Conservation (phyloP, 2,329 filamentous ascomycete species). For the Furcasterigmium sp. region DNA sequence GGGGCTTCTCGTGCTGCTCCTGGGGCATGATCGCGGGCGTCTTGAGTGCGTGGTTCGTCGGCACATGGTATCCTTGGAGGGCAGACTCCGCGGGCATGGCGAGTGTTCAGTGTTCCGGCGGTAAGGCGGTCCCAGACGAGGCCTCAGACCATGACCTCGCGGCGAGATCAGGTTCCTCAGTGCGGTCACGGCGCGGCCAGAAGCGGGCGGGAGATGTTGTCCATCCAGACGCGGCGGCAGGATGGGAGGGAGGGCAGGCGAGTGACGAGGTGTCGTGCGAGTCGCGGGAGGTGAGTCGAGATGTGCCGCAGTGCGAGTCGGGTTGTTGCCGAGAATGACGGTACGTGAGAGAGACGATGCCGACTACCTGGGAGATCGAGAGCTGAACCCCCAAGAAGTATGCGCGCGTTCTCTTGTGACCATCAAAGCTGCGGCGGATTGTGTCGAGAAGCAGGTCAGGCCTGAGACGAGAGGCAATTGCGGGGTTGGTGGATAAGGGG, state of each 20-base stretch:
- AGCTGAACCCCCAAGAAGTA: constrained; percentile 13
- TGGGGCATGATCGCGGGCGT: constrained; percentile 38
- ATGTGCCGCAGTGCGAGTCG: neutral
- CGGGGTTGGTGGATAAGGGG: neutral
- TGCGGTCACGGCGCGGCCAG: constrained; percentile 48
- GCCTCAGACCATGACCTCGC: constrained; percentile 34
- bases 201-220: constrained; percentile 6
- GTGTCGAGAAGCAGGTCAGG: neutral
- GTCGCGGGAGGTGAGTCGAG: neutral
- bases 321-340: neutral
- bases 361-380: constrained; percentile 11
- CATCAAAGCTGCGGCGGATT: constrained; percentile 1
- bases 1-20: constrained; percentile 13
- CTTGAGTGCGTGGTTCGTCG: constrained; percentile 20
- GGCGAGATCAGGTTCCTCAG: constrained; percentile 53
- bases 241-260: constrained; percentile 3
- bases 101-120: no score
- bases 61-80: constrained; percentile 37
- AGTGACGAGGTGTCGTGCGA: neutral
- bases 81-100: constrained; percentile 30
- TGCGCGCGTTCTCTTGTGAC: neutral
- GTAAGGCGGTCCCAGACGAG: constrained; percentile 30
- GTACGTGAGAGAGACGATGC: neutral
- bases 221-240: constrained; percentile 9
- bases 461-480: neutral